phyloP scores from a whole-genome alignment of 176 grass and related monocot species.

The Tillandsia fasciculata region DNA sequence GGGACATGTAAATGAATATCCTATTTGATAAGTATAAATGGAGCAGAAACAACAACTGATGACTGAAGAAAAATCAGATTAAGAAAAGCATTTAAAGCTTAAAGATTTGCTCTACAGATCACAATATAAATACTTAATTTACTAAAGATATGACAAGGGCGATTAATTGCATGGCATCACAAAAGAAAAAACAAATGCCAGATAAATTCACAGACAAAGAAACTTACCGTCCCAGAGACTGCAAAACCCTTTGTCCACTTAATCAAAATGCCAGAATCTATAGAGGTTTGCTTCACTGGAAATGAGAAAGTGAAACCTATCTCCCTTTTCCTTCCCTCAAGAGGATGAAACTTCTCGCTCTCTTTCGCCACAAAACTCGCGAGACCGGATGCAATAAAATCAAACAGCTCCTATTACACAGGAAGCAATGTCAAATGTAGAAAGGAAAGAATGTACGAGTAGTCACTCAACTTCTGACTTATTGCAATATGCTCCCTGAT shows the following conservation, averaged over 20 bases:
- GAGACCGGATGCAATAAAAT: slow-evolving; percentile 57
- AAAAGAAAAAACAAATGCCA: not conserved
- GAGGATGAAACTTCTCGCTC: not conserved
- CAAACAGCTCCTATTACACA: slow-evolving; percentile 43
- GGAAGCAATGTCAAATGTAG: not conserved
- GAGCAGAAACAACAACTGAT: too few species aligned
- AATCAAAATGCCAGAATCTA: slow-evolving; percentile 63
- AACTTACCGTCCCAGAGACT: slow-evolving; percentile 17
- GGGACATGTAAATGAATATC: too few species aligned
- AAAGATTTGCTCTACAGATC: too few species aligned
- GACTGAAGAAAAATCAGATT: too few species aligned
- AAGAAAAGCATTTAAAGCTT: too few species aligned
- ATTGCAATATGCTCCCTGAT: too few species aligned
- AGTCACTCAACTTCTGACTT: too few species aligned
- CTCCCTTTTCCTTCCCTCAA: slow-evolving; percentile 36
- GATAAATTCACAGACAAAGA: not conserved
- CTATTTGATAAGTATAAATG: too few species aligned
- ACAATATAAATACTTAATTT: not conserved
- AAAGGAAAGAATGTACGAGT: too few species aligned
- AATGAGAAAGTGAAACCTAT: slow-evolving; percentile 92
- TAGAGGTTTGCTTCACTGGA: slow-evolving; percentile 65
- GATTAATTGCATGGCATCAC: not conserved
- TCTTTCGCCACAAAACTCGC: slow-evolving; percentile 31
- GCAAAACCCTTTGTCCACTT: slow-evolving; percentile 94
- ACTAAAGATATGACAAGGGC: not conserved